A percentile compares a stretch with the other conserved stretches of the same genome.
These are phyloP conservation scores for Beauveria brongniartii DNA, from an alignment of 2,329 filamentous ascomycete genomes.

Conservation along the genomic window DNA sequence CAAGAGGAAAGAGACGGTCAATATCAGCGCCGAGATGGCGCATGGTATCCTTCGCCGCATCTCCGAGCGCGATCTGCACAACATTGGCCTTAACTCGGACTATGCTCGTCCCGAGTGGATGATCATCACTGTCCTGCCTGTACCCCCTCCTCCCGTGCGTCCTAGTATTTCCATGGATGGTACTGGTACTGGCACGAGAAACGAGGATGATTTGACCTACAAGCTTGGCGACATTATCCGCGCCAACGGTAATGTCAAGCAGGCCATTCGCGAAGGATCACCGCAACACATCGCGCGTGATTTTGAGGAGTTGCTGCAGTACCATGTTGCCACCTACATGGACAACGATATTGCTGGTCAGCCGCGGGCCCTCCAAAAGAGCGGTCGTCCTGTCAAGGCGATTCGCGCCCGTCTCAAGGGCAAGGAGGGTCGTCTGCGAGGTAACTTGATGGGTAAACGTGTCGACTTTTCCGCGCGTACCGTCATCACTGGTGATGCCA, in stretches of 20 bases:
- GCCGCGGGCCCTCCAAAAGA: constrained; percentile 92
- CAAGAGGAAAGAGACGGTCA: constrained; percentile 68
- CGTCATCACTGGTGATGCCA: constrained; percentile 97
- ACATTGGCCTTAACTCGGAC: constrained; percentile 88
- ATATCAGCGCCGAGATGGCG: constrained; percentile 76
- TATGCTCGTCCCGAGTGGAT: constrained; percentile 98
- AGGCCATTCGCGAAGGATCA: constrained; percentile 84
- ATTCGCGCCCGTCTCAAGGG: constrained; percentile 97
- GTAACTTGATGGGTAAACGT: constrained; percentile 99
- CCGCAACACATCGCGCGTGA: constrained; percentile 86
- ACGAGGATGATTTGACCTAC: constrained; percentile 98
- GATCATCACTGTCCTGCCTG: constrained; percentile 88
- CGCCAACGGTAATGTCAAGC: constrained; percentile 88
- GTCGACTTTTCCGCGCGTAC: constrained; percentile 99
- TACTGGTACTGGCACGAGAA: constrained; percentile 82
- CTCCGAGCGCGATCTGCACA: constrained; percentile 67
- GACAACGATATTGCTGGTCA: constrained; percentile 98
- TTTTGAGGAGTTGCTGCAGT: constrained; percentile 87
- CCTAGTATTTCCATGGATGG: constrained; percentile 97
- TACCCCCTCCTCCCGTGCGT: constrained; percentile 89
- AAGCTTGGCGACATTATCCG: constrained; percentile 98
- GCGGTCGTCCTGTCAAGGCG: constrained; percentile 90
- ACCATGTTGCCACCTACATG: constrained; percentile 99
- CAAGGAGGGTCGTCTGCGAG: constrained; percentile 94
- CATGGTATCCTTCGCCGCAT: constrained; percentile 83